Base-by-base conservation (phyloP, 1,284 basidiomycete species). In the Xanthoconium separans region DNA sequence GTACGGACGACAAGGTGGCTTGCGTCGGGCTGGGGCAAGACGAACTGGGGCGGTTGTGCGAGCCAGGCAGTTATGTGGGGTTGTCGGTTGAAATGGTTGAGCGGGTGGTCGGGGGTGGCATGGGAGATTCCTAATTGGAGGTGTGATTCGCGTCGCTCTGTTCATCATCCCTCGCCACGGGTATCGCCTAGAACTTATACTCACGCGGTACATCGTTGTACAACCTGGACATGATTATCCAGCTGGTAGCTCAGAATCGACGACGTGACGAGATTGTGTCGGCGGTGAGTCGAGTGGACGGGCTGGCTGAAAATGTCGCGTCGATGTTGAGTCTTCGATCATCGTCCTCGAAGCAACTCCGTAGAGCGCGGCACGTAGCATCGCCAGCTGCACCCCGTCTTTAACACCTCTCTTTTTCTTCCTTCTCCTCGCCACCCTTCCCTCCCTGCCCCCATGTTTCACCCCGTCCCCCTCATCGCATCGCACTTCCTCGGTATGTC, bases 61-160 rank as follows among this genome's bases (percentile, higher is more conserved):
- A 75, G 44, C 74, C 77, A 20, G 55, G 39, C 9, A 70, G 72
- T 49, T 77, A 77, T 47, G 44, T 77, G 20, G 75, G 76, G 3
- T 49, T 76, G 45, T 75, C 73, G 33, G 56, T 69, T 34, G 66
- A 72, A 53, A 77, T 75, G 75, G 63, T 60, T 0, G 44, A 58
- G 30, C 62, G 66, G 9, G 61, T 70, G 18, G 51, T 58, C 16
- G 44, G 34, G n/a, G 20, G 40, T 46, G 47, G 47, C 11, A 0
- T 18, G 9, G 6, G 29, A 39, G 30, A 13, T 49, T 15, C 47
- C 47, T 30, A 27, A 58, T 47, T 10, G 4, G 41, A 53, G 18
- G 7, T 24, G 44, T 59, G 42, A 58, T 54, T 61, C 56, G 40
- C 56, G 34, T 18, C 13, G 10, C 30, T 34, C 3, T 24, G 24